Base-by-base conservation (phyloP, 768 basidiomycete species). In the Suillus spraguei region DNA sequence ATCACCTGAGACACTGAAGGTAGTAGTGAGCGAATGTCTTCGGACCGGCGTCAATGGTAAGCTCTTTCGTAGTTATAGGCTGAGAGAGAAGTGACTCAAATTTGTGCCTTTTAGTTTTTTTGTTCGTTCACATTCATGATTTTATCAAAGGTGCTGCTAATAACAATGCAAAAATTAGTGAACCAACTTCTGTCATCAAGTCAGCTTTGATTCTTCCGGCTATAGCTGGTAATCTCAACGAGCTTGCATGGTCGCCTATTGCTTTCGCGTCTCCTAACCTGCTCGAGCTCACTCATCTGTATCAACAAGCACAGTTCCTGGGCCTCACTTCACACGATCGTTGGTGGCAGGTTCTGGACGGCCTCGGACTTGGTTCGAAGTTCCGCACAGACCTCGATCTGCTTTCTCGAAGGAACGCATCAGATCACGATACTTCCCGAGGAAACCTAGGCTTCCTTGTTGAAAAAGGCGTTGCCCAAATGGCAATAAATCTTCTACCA, bases 151-250 rank as follows among this genome's bases (percentile, higher is more conserved):
- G 11, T 41, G 39, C 24, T 20, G 17, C 24, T 58, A 5, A 58
- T 58, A 41, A 41, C 28, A 41, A 42, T n/a, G 44, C 22, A 24
- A 33, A 56, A 60, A 64, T n/a, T 66, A 93, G 92, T 73, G 97
- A 99, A 75, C 97, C 97, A 1, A 99, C 97, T 1, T 97, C 95
- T 0, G 82, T 90, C n/a, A 77, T 83, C 52, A 99, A 99, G 77
- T 88, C 92, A 0, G 78, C 80, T 2, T 78, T 81, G 3, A 87
- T 99, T 63, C 71, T 97, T 6, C 83, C 87, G 0, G 87, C 92
- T 0, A 74, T 91, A 58, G 71, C 77, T 5, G 74, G 80, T 16
- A 78, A 77, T 38, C 52, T 80, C 8, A 65, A 80, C 53, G 71
- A 71, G 50, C 63, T 60, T 64, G 62, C 66, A 8, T 69, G 67